These are phyloP conservation scores for Stromatinia cepivora DNA, from an alignment of 2,329 filamentous ascomycete genomes.

Conservation along the genomic window DNA sequence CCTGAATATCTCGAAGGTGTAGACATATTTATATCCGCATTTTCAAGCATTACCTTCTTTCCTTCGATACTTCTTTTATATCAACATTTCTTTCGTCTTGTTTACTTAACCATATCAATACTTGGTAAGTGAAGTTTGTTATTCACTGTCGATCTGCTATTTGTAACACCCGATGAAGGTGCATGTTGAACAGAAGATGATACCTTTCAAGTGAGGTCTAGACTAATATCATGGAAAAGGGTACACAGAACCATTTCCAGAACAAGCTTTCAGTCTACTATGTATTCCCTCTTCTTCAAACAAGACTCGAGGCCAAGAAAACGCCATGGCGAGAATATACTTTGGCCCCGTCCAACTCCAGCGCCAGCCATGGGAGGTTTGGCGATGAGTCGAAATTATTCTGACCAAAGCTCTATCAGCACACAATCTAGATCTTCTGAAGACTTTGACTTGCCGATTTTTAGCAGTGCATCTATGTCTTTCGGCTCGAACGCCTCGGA, in stretches of 20 bases:
- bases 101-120: background rate
- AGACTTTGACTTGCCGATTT: background rate
- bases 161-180: background rate
- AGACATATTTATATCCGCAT: background rate
- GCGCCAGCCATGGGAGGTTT: slow-evolving; percentile 4
- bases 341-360: background rate
- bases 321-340: background rate
- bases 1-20: background rate
- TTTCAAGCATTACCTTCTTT: background rate
- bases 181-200: background rate
- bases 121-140: slow-evolving; percentile 2
- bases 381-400: slow-evolving; percentile 19
- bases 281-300: slow-evolving; percentile 5
- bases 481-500: background rate
- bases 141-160: background rate
- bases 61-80: background rate
- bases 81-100: background rate
- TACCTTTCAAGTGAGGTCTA: slow-evolving; percentile 16
- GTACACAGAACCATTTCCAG: slow-evolving; percentile 19
- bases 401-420: slow-evolving; percentile 22
- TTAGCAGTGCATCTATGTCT: slow-evolving; percentile 19
- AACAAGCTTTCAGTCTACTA: slow-evolving; percentile 1
- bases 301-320: background rate
- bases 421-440: slow-evolving; percentile 20
- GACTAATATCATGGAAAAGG: slow-evolving; percentile 20